These are phyloP conservation scores for Fusarium nurragi DNA, from an alignment of 2,329 filamentous ascomycete genomes.

Conservation along the genomic window DNA sequence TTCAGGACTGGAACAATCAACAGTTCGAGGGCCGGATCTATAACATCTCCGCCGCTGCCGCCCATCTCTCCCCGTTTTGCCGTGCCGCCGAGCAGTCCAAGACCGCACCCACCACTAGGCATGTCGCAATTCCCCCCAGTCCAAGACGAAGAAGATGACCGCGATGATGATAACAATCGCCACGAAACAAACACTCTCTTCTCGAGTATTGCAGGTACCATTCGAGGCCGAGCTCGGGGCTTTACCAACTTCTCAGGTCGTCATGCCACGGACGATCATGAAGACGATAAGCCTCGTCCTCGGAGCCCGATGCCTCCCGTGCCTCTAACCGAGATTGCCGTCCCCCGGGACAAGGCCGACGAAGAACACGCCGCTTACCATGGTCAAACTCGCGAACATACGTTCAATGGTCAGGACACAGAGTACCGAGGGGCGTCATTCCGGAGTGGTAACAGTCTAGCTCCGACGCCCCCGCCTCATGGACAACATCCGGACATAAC, in stretches of 20 bases:
- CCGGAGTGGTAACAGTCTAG: conserved; percentile 52
- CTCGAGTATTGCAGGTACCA: conserved; percentile 66
- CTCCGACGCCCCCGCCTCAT: conserved; percentile 71
- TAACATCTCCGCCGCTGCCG: conserved; percentile 42
- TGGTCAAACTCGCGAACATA: conserved; percentile 53
- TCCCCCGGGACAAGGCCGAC: conserved; percentile 58
- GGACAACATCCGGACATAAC: conserved; percentile 69
- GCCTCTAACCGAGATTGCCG: conserved; percentile 68
- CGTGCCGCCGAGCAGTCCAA: conserved; percentile 38
- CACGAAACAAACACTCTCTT: conserved; percentile 60
- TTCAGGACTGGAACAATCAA: conserved; percentile 41
- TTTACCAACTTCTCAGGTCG: conserved; percentile 49
- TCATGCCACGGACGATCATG: conserved; percentile 49
- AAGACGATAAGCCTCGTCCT: conserved; percentile 55
- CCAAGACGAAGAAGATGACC: conserved; percentile 65
- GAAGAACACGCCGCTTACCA: conserved; percentile 56
- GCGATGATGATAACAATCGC: conserved; percentile 57
- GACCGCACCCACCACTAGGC: conserved; percentile 65
- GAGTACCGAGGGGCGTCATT: conserved; percentile 60
- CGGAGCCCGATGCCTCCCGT: conserved; percentile 69
- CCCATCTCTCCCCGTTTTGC: conserved; percentile 41
- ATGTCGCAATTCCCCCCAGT: conserved; percentile 85
- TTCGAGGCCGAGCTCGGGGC: conserved; percentile 50
- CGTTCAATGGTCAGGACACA: conserved; percentile 58
- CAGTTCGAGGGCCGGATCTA: conserved; percentile 44